A percentile compares a stretch with the other conserved stretches of the same genome.
These are phyloP conservation scores for Lasiodiplodia hormozganensis DNA, from an alignment of 2,329 filamentous ascomycete species.

Conservation along the genomic window DNA sequence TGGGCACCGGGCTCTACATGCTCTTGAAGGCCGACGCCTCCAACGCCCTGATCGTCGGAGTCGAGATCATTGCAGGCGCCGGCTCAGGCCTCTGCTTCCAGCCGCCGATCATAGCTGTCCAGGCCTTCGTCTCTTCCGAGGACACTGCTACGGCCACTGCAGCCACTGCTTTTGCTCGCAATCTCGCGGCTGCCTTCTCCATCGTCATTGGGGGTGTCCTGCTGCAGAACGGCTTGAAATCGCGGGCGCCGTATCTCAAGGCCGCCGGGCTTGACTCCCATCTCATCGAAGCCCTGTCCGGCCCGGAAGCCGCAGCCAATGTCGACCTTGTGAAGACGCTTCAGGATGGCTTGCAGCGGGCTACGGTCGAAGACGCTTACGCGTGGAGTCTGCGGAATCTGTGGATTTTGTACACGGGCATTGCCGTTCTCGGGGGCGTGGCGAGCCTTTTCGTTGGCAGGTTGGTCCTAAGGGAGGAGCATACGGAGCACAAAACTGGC, in stretches of 20 bases:
- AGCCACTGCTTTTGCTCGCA: constrained; percentile 56
- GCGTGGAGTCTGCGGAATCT: constrained; percentile 53
- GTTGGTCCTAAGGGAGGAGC: constrained; percentile 40
- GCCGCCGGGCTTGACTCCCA: too few relatives aligned
- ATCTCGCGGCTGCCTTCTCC: too few relatives aligned
- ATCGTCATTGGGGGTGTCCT: too few relatives aligned
- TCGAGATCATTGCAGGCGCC: constrained; percentile 59
- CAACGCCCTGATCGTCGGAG: constrained; percentile 51
- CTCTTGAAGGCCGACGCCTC: constrained; percentile 39
- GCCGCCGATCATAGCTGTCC: constrained; percentile 63
- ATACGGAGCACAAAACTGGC: constrained; percentile 56
- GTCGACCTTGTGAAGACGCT: too few relatives aligned
- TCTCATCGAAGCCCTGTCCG: too few relatives aligned
- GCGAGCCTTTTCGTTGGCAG: constrained; percentile 46
- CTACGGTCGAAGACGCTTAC: constrained; percentile 42
- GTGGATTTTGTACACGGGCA: constrained; percentile 56
- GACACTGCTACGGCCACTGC: constrained; percentile 61
- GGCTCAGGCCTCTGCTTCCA: constrained; percentile 43
- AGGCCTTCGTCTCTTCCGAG: constrained; percentile 58
- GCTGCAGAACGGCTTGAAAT: too few relatives aligned
- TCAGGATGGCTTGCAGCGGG: too few relatives aligned
- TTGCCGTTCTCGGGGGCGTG: constrained; percentile 48
- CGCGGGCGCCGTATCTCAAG: too few relatives aligned
- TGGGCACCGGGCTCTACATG: constrained; percentile 45
- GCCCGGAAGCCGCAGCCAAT: too few relatives aligned